phyloP scores from a whole-genome alignment of 2,329 filamentous ascomycete species.

The Aureobasidium sp. region DNA sequence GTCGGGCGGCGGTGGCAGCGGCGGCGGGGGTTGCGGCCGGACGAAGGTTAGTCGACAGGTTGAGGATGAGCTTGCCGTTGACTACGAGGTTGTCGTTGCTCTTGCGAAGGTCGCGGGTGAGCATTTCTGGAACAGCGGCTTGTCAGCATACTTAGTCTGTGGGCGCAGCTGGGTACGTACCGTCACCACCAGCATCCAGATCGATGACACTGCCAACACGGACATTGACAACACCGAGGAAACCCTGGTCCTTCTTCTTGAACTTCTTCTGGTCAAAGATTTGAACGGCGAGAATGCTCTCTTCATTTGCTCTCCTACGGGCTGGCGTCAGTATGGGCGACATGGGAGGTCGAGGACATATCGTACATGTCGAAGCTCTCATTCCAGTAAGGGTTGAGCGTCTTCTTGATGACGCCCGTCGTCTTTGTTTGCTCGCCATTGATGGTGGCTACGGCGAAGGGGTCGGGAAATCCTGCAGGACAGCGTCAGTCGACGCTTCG shows the following conservation, averaged over 20 bases:
- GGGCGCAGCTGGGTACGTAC: conserved; percentile 46
- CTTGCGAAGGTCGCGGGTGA: conserved; percentile 93
- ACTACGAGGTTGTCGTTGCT: conserved; percentile 97
- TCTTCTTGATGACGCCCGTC: conserved; percentile 95
- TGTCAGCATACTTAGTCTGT: conserved; percentile 13
- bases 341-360: neutral
- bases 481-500: conserved; percentile 16
- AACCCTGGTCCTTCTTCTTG: conserved; percentile 99
- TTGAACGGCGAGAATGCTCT: conserved; percentile 93
- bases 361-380: conserved; percentile 96
- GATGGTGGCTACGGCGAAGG: conserved; percentile 93
- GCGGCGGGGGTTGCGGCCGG: conserved; percentile 50
- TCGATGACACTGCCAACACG: conserved; percentile 92
- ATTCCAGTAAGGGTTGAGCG: conserved; percentile 99
- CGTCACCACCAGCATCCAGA: conserved; percentile 80
- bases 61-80: conserved; percentile 94
- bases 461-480: conserved; percentile 80
- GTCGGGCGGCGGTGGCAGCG: conserved; percentile 27
- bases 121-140: conserved; percentile 62
- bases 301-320: conserved; percentile 76
- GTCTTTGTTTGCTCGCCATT: conserved; percentile 98
- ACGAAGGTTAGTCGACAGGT: conserved; percentile 83
- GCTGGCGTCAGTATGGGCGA: conserved; percentile 8
- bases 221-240: conserved; percentile 95
- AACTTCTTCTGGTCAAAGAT: conserved; percentile 99